These are phyloP conservation scores for Jatropha multifida DNA, from an alignment of 441 rosid species.

Conservation along the genomic window DNA sequence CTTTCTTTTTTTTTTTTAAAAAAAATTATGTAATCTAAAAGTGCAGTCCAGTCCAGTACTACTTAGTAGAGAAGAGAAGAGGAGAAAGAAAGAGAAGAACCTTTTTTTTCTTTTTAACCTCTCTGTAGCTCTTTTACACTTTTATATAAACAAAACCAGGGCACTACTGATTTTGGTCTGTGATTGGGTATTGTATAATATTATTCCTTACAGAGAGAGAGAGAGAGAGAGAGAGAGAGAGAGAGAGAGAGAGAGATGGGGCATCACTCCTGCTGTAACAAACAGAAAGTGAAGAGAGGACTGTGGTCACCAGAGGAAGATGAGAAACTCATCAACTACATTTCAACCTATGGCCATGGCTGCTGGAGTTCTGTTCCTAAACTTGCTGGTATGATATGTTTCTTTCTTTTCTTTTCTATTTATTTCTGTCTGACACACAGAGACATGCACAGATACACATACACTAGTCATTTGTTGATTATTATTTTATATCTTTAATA, in stretches of 20 bases:
- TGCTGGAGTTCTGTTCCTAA: constrained; percentile 99
- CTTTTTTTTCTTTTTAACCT: background rate
- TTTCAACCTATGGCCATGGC: constrained; percentile 92
- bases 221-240: constrained; percentile 19
- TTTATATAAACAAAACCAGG: constrained; percentile 1
- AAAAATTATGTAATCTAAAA: background rate
- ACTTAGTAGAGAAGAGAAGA: background rate
- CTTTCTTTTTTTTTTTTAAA: background rate
- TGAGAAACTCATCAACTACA: constrained; percentile 89
- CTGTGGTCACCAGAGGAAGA: constrained; percentile 98
- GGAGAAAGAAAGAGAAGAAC: background rate
- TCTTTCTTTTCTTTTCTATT: background rate
- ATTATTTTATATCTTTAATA: background rate
- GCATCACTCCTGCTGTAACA: constrained; percentile 97
- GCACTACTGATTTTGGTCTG: constrained; percentile 29
- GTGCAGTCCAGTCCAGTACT: too few relatives aligned
- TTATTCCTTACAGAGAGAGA: background rate
- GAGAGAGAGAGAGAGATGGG: constrained; percentile 59
- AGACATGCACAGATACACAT: background rate
- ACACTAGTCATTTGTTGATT: background rate
- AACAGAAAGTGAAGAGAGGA: constrained; percentile 98
- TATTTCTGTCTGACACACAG: constrained; percentile 12
- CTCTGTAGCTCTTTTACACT: background rate
- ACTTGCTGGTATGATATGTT: constrained; percentile 60
- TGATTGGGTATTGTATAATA: constrained; percentile 24